Evolutionary conservation across 2,329 filamentous ascomycete genomes (phyloP).

Genomic region (Aspergillus felis): DNA sequence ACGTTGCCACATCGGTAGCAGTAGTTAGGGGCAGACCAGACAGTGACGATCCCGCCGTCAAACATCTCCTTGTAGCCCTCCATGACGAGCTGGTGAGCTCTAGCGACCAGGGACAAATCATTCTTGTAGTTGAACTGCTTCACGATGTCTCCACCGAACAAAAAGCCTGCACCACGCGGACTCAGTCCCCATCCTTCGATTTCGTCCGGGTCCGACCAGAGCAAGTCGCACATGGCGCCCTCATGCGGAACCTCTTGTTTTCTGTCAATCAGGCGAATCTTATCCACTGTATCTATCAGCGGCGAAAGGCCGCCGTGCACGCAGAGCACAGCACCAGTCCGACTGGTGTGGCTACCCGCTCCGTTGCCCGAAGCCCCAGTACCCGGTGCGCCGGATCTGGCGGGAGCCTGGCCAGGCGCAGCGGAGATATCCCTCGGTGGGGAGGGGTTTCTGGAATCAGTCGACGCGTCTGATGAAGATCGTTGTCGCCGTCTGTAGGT

Average conservation of each 20-base stretch:
- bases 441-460: constrained; percentile 35
- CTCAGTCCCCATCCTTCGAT: constrained; percentile 93
- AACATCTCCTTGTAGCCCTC: constrained; percentile 99
- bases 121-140: constrained; percentile 95
- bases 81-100: constrained; percentile 97
- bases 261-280: constrained; percentile 88
- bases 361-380: constrained; percentile 72
- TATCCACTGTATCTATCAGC: constrained; percentile 88
- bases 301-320: constrained; percentile 93
- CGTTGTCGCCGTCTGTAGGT: constrained; percentile 34
- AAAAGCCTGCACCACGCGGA: constrained; percentile 88
- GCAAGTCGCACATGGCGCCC: constrained; percentile 95
- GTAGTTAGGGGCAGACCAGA: constrained; percentile 98
- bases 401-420: constrained; percentile 41
- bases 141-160: constrained; percentile 94
- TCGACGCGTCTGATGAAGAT: constrained; percentile 30
- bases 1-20: constrained; percentile 96
- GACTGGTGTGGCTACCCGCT: constrained; percentile 48
- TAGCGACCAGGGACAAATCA: constrained; percentile 83
- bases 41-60: constrained; percentile 88
- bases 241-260: constrained; percentile 99
- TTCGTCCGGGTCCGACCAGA: constrained; percentile 98
- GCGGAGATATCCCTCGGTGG: constrained; percentile 42
- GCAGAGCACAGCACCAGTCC: constrained; percentile 81
- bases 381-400: constrained; percentile 68